Evolutionary conservation across 331 rosid genomes (phyloP).

Genomic region (Saraca asoca): DNA sequence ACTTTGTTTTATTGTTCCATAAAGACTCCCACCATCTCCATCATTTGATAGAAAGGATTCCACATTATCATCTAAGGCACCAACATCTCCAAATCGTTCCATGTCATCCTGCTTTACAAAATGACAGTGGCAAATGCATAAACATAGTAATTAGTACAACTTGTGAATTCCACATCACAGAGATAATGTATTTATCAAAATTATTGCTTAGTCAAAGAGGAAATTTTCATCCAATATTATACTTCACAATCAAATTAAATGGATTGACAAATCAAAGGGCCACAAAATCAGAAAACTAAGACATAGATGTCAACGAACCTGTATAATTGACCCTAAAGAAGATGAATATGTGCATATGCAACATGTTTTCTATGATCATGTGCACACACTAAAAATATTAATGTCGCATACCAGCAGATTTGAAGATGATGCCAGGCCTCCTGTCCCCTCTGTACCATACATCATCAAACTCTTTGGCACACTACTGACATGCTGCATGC

Average conservation of each 20-base stretch:
- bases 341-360: constrained; percentile 10
- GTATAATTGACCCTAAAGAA: not conserved
- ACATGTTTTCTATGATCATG: constrained; percentile 23
- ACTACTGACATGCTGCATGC: constrained; percentile 63
- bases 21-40: constrained; percentile 78
- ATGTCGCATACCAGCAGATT: constrained; percentile 64
- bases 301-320: constrained; percentile 23
- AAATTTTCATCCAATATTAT: not conserved
- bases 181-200: constrained; percentile 1
- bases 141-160: constrained; percentile 16
- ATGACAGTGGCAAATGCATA: constrained; percentile 8
- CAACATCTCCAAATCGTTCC: constrained; percentile 81
- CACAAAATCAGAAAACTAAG: constrained; percentile 16
- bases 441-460: constrained; percentile 69
- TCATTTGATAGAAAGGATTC: constrained; percentile 82
- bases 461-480: constrained; percentile 70
- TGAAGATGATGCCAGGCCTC: constrained; percentile 80
- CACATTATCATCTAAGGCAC: constrained; percentile 78
- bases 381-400: constrained; percentile 10
- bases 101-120: constrained; percentile 66
- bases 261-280: constrained; percentile 8
- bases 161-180: constrained; percentile 13
- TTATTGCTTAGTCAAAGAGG: constrained; percentile 7
- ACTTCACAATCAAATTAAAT: not conserved
- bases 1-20: constrained; percentile 74